A percentile compares a stretch with the other conserved stretches of the same genome.
phyloP scores from a whole-genome alignment of 768 basidiomycete species.

The Xerocomus brunneocitrinus region DNA sequence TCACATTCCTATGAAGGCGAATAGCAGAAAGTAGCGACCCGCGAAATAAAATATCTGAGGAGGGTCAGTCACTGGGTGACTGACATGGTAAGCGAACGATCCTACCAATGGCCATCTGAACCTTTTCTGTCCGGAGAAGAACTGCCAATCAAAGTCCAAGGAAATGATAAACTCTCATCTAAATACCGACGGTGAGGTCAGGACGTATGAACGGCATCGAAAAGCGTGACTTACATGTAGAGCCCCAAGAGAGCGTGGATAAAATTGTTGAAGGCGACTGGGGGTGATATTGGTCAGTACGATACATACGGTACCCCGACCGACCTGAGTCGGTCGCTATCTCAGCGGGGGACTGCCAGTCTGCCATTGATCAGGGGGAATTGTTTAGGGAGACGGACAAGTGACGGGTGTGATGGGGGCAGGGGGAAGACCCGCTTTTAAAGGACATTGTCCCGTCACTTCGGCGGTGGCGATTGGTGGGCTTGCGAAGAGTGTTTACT shows the following conservation, averaged over 20 bases:
- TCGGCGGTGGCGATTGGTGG: slow-evolving; percentile 21
- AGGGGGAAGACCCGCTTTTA: slow-evolving; percentile 5
- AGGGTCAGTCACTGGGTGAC: background rate
- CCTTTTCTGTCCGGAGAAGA: slow-evolving; percentile 48
- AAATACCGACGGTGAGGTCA: background rate
- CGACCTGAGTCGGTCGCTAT: slow-evolving; percentile 45
- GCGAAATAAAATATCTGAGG: slow-evolving; percentile 62
- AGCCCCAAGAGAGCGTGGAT: slow-evolving; percentile 58
- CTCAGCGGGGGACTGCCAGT: slow-evolving; percentile 51
- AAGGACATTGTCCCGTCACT: slow-evolving; percentile 5
- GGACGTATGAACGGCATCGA: slow-evolving; percentile 2
- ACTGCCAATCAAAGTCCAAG: slow-evolving; percentile 61
- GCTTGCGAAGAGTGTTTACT: slow-evolving; percentile 8
- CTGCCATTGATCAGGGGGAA: slow-evolving; percentile 39
- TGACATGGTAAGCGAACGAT: background rate
- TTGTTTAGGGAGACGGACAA: background rate
- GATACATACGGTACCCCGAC: slow-evolving; percentile 1
- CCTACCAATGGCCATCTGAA: slow-evolving; percentile 68
- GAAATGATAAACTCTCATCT: slow-evolving; percentile 70
- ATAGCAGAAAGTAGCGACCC: slow-evolving; percentile 60
- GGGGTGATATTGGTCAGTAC: slow-evolving; percentile 5
- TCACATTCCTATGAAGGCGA: slow-evolving; percentile 68
- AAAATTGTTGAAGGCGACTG: slow-evolving; percentile 42
- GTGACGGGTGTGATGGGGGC: background rate
- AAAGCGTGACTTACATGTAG: slow-evolving; percentile 44